Evolutionary conservation across 2,329 filamentous ascomycete genomes (phyloP).

Genomic region (Diaporthe citriasiana): DNA sequence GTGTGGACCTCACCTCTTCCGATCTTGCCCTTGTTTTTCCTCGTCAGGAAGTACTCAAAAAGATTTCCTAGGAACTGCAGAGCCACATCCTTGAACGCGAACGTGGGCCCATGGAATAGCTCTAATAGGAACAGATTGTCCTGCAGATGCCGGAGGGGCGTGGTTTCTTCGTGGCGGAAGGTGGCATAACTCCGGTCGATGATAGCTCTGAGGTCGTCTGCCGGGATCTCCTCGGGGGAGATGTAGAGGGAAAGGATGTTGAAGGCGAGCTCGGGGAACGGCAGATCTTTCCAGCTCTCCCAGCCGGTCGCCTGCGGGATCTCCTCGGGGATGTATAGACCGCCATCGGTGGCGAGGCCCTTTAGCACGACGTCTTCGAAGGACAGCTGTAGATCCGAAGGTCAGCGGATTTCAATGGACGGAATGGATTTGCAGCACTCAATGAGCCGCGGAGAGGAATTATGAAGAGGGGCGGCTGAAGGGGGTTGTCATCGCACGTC

Average conservation of each 20-base stretch:
- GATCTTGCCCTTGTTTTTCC: conserved; percentile 78
- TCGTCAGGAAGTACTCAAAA: conserved; percentile 87
- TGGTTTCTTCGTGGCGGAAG: conserved; percentile 84
- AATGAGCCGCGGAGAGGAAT: not conserved
- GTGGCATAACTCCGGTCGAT: conserved; percentile 89
- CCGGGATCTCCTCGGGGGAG: conserved; percentile 84
- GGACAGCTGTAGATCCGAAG: conserved; percentile 70
- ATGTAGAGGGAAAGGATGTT: conserved; percentile 92
- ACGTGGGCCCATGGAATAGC: conserved; percentile 96
- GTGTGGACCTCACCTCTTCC: conserved; percentile 60
- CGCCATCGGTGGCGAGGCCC: conserved; percentile 87
- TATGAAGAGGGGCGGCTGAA: conserved; percentile 25
- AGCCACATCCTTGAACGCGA: conserved; percentile 95
- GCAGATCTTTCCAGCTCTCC: conserved; percentile 81
- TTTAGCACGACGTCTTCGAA: conserved; percentile 94
- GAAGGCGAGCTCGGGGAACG: conserved; percentile 86
- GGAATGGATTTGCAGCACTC: conserved; percentile 3
- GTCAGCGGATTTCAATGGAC: conserved; percentile 33
- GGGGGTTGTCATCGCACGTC: conserved; percentile 54
- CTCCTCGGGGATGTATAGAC: conserved; percentile 89
- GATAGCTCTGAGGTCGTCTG: conserved; percentile 84
- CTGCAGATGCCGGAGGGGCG: conserved; percentile 84
- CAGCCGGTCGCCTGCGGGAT: conserved; percentile 69
- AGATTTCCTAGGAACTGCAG: conserved; percentile 97
- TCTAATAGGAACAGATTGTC: conserved; percentile 88